phyloP scores from a whole-genome alignment of 73 alveolate species.

The Paramecium sonneborni region DNA sequence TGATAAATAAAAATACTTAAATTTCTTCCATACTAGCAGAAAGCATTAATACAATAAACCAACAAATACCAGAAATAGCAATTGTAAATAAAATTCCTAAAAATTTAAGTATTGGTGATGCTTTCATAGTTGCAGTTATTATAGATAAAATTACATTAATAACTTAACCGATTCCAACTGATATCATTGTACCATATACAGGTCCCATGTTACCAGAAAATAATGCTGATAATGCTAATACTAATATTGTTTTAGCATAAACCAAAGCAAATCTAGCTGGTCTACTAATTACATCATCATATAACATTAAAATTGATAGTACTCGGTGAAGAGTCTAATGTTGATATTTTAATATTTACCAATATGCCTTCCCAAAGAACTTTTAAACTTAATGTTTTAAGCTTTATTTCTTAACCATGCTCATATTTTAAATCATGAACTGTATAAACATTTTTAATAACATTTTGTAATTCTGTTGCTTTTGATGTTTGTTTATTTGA shows the following conservation, averaged over 20 bases:
- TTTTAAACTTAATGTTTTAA: not conserved
- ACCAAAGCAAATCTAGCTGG: slow-evolving; percentile 31
- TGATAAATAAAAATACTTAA: not conserved
- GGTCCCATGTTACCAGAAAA: slow-evolving; percentile 16
- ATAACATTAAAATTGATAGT: not conserved
- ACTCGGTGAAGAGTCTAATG: not conserved
- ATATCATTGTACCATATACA: not conserved
- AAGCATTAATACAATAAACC: slow-evolving; percentile 10
- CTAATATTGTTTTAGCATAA: not conserved
- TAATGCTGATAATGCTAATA: slow-evolving; percentile 9
- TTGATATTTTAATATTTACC: not conserved
- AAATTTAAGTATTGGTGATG: not conserved
- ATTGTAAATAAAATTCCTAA: not conserved
- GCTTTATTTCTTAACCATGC: not conserved
- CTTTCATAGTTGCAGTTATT: not conserved
- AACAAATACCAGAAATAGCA: not conserved
- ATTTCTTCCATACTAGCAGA: not conserved
- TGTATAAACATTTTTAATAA: not conserved
- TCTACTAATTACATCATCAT: not conserved
- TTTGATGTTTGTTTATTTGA: not conserved
- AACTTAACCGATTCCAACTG: not conserved
- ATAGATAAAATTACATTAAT: not conserved
- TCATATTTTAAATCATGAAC: not conserved
- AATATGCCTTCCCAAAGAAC: not conserved
- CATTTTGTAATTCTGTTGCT: not conserved